Base-by-base conservation (phyloP, 1,284 basidiomycete species). In the Pseudozyma tsukubaensis region DNA sequence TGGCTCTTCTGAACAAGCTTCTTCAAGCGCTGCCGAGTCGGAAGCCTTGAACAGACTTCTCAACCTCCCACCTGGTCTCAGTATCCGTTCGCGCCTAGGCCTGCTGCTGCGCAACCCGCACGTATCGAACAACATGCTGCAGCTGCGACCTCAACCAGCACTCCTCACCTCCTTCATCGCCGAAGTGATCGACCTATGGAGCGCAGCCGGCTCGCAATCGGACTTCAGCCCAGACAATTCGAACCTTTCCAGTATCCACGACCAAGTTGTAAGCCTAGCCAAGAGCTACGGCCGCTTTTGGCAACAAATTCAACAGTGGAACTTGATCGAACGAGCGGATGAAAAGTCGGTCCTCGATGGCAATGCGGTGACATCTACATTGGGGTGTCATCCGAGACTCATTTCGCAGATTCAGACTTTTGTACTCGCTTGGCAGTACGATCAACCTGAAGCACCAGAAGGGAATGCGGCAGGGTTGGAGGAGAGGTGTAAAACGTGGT, bases 371-470 rank as follows among this genome's bases (percentile, higher is more conserved):
- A 70, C 63, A 6, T 50, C 66, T 7, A 42, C 50, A 0, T 40
- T 84, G 21, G 53, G 49, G 7, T 78, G 78, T 42, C 70, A 77
- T 45, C 63, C 64, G 16, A 61, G 66, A 7, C 60, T 83, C 13
- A 75, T 78, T 13, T 66, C 72, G 8, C 68, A 67, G 13, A 64
- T 84, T 18, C 74, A 76, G 51, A 77, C 69, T 4, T 65, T 44
- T 29, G 76, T 83, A 18, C 52, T 81, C 11, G 75, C 72, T 0
- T 83, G 80, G 79, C 80, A 83, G 55, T 71, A 79, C 32, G 68
- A 72, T 39, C 58, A 55, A 35, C 19, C 44, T 1, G 18, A 39
- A 5, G 36, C 44, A 29, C 24, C 24, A 29, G 24, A 32, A 42
- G 1, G 50, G 24, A 29, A 19, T 4, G 60, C 47, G 13, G 40